phyloP scores from a whole-genome alignment of 371 early-diverging fungal species.

The Catenaria anguillulae region DNA sequence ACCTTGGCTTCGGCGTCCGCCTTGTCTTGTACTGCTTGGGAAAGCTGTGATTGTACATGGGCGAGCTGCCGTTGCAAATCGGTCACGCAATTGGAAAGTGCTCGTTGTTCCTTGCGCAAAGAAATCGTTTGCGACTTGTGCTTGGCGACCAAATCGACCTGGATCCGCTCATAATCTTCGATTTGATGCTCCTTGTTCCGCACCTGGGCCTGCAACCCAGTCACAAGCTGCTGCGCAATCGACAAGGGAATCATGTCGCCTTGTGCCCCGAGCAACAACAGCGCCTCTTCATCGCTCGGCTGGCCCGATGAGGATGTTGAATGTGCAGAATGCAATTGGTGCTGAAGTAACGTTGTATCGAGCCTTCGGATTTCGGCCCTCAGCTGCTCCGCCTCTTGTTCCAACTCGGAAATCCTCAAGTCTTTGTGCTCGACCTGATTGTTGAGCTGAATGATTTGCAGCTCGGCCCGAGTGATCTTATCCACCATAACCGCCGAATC shows the following conservation, averaged over 20 bases:
- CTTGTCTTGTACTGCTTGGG: no score
- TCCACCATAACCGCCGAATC: neutral
- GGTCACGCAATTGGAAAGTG: no score
- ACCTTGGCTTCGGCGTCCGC: no score
- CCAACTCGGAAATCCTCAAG: neutral
- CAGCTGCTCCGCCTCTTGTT: neutral
- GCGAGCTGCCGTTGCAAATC: no score
- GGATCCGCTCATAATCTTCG: neutral
- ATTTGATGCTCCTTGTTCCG: neutral
- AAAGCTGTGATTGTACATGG: no score
- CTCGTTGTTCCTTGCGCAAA: no score
- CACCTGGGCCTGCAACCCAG: neutral
- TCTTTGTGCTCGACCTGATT: neutral
- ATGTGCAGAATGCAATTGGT: neutral
- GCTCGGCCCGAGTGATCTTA: neutral
- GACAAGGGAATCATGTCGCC: neutral
- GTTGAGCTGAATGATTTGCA: neutral
- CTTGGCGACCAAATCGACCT: neutral
- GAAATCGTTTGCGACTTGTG: no score
- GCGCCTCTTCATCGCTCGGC: neutral
- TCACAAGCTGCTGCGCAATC: neutral
- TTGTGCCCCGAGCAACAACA: neutral
- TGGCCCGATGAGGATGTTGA: no score
- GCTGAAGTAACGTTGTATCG: neutral
- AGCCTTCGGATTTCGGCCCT: neutral